Evolutionary conservation across 805 yeast species (phyloP), one percentile per base, ranked within the genome.

Genomic region (Metschnikowia aberdeeniae): DNA sequence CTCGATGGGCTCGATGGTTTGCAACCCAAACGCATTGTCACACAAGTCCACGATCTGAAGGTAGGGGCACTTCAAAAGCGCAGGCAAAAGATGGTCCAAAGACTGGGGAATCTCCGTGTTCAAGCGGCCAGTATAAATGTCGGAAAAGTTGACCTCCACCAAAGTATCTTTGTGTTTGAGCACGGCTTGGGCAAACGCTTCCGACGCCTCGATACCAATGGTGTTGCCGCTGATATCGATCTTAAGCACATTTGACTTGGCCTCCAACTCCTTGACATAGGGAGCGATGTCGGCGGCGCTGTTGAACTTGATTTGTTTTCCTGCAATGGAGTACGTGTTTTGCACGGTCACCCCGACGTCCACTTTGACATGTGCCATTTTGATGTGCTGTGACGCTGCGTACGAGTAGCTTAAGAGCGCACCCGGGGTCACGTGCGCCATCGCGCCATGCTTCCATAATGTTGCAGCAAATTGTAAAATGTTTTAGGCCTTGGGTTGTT

Each of bases 11-110:
- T 85, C 96, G 50, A 93, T 88, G 20, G 98, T 86, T 60, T 93
- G 95, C 60, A 93, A 83, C 10, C 99, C 99, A 63, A 92, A 85
- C 0, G 99, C 99, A 63, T 93, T 93, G 66, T 93, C 99, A 57
- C 95, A 83, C 51, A 93, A 73, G 64, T 93, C 86, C 48, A 93
- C 72, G 33, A 88, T 81, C 50, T 77, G 77, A 55, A 92, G 73
- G 24, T 84, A 77, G 41, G 83, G 78, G 55, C 88, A 82, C 51
- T 78, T 66, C 53, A 87, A 71, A 43, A 93, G 73, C 2, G 86
- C 85, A 17, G 89, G 86, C 51, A 90, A 78, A 51, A 93, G 72
- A 53, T 75, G 72, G 47, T 78, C 79, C 62, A 93, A 76, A 4
- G 96, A 81, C 52, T 81, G 78, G 17, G 97, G 98, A 51, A 93